These are phyloP conservation scores for Pulveroboletus sp. DNA, from an alignment of 768 basidiomycete genomes.

Conservation along the genomic window DNA sequence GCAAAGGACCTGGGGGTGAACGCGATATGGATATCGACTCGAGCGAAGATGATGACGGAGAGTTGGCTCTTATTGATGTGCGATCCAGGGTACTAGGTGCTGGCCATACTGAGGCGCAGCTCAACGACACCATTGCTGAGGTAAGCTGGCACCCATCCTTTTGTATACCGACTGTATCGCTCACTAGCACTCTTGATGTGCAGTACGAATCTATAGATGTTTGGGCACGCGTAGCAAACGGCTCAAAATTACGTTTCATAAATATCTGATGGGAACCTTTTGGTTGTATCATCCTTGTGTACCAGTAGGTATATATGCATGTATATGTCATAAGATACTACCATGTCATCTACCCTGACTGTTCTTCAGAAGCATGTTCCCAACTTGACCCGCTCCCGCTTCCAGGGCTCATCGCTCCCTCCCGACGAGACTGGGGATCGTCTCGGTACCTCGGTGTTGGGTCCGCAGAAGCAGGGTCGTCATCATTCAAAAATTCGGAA, in stretches of 20 bases:
- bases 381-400: constrained; percentile 61
- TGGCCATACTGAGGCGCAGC: constrained; percentile 88
- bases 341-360: constrained; percentile 15
- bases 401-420: constrained; percentile 30
- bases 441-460: constrained; percentile 46
- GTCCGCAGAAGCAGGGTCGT: constrained; percentile 44
- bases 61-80: constrained; percentile 84
- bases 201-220: constrained; percentile 89
- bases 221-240: constrained; percentile 79
- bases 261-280: constrained; percentile 16
- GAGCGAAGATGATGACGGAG: constrained; percentile 63
- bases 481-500: constrained; percentile 81
- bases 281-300: constrained; percentile 14
- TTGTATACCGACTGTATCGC: background rate
- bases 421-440: constrained; percentile 40
- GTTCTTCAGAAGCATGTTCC: constrained; percentile 61
- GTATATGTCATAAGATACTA: constrained; percentile 21
- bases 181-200: constrained; percentile 13
- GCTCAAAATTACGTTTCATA: constrained; percentile 75
- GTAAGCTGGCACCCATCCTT: constrained; percentile 42
- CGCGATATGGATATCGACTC: constrained; percentile 70
- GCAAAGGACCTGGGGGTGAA: constrained; percentile 68
- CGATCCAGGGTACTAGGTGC: constrained; percentile 79
- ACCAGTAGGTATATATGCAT: constrained; percentile 17
- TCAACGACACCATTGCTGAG: constrained; percentile 81